Evolutionary conservation across 192 early-diverging fungal species (phyloP).

Genomic region (Diversispora epigaea): DNA sequence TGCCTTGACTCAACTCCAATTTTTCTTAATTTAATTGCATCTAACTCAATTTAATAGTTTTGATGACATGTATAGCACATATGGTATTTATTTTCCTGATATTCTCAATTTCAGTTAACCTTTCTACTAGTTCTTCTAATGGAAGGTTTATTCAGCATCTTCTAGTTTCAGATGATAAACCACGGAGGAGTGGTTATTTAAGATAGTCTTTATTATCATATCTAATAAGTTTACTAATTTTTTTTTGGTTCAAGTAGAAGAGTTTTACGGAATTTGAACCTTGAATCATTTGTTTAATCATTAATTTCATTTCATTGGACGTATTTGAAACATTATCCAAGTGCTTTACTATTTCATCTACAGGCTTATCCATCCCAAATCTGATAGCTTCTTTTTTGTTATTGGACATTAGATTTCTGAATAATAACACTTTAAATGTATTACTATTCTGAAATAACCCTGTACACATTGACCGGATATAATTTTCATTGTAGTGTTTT

Average conservation of each 20-base stretch:
- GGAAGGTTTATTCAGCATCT: neutral
- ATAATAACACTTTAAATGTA: conserved; percentile 22
- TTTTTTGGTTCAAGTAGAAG: conserved; percentile 11
- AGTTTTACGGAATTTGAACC: conserved; percentile 3
- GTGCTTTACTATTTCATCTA: conserved; percentile 7
- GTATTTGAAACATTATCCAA: conserved; percentile 8
- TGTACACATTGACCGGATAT: no score
- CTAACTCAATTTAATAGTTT: no score
- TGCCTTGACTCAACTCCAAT: no score
- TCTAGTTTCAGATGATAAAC: conserved; percentile 3
- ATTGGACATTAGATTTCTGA: conserved; percentile 21
- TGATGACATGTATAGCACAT: no score
- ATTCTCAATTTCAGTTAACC: conserved; percentile 6
- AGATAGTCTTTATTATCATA: conserved; percentile 20
- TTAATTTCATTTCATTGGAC: conserved; percentile 10
- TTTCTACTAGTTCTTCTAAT: neutral
- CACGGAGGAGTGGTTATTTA: conserved; percentile 4
- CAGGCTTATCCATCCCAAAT: conserved; percentile 1
- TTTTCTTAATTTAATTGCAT: no score
- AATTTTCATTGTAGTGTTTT: no score
- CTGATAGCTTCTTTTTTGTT: conserved; percentile 4
- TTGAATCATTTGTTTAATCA: neutral
- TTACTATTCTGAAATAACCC: conserved; percentile 11
- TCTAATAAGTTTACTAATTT: neutral
- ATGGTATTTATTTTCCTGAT: conserved; percentile 19